Percentiles rank a stretch among this genome's conserved stretches.
Evolutionary conservation across 768 basidiomycete genomes (phyloP).

Genomic region (Lepiota subincarnata): DNA sequence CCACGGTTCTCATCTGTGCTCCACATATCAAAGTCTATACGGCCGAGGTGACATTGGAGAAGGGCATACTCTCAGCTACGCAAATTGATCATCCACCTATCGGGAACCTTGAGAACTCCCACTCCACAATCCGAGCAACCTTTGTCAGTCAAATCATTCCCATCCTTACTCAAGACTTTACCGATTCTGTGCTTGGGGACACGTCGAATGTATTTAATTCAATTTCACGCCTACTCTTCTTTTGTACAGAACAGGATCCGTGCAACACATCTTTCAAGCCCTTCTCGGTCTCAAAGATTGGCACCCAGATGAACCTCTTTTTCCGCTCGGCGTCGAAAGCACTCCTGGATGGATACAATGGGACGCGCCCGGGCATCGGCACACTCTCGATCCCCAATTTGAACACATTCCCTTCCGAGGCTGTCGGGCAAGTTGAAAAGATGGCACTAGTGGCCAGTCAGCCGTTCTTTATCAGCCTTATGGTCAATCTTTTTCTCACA

Average conservation of each 20-base stretch:
- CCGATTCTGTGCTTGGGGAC: too few species aligned
- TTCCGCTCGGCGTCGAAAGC: constrained; percentile 1
- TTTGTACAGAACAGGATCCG: background rate
- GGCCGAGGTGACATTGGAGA: background rate
- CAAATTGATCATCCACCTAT: background rate
- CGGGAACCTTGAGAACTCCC: too few species aligned
- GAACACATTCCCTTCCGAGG: too few species aligned
- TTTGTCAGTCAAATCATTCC: too few species aligned
- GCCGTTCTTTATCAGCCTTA: too few species aligned
- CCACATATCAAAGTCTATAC: background rate
- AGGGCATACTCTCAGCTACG: background rate
- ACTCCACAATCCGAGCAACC: too few species aligned
- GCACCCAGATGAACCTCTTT: background rate
- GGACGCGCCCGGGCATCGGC: background rate
- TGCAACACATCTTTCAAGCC: background rate
- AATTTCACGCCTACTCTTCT: background rate
- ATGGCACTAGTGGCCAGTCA: too few species aligned
- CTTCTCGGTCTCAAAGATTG: background rate
- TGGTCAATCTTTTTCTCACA: too few species aligned
- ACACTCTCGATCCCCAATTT: background rate
- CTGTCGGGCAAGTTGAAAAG: too few species aligned
- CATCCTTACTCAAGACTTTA: too few species aligned
- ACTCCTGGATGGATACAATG: background rate
- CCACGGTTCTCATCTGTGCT: background rate
- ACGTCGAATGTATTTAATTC: background rate